Percentiles rank a stretch among this genome's conserved stretches.
These are phyloP conservation scores for Vanrija humicola DNA, from an alignment of 1,284 basidiomycete genomes.

Conservation along the genomic window DNA sequence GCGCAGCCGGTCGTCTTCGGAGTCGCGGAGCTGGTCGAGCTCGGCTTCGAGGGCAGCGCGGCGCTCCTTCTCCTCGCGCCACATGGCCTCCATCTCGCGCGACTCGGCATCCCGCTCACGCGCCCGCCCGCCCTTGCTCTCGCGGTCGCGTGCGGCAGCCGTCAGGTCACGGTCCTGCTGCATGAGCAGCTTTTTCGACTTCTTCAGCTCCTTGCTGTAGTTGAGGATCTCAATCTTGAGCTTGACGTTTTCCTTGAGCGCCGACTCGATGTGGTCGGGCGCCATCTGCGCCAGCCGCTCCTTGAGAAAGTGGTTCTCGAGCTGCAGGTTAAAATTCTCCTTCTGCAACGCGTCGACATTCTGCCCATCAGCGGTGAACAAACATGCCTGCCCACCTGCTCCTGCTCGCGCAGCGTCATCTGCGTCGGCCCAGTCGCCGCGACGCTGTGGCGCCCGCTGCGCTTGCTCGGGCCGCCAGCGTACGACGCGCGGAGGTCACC, in stretches of 20 bases:
- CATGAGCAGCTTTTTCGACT: slow-evolving; percentile 78
- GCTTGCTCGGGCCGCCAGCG: slow-evolving; percentile 27
- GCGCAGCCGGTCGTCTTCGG: slow-evolving; percentile 63
- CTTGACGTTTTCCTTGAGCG: slow-evolving; percentile 87
- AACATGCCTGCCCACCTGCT: slow-evolving; percentile 63
- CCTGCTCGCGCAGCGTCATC: slow-evolving; percentile 84
- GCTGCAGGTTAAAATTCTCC: slow-evolving; percentile 90
- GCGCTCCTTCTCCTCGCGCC: slow-evolving; percentile 41
- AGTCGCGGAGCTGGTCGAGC: slow-evolving; percentile 52
- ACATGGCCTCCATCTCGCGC: slow-evolving; percentile 32
- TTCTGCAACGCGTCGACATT: slow-evolving; percentile 91
- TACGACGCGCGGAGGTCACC: slow-evolving; percentile 13
- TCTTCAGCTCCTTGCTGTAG: slow-evolving; percentile 86
- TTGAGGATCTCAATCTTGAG: slow-evolving; percentile 91
- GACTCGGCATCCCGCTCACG: slow-evolving; percentile 16
- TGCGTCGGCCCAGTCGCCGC: slow-evolving; percentile 31
- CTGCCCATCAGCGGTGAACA: slow-evolving; percentile 50
- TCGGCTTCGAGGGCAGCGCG: slow-evolving; percentile 28
- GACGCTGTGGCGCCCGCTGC: slow-evolving; percentile 45
- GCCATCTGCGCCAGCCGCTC: slow-evolving; percentile 77
- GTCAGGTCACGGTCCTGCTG: slow-evolving; percentile 78
- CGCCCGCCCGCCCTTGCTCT: slow-evolving; percentile 36
- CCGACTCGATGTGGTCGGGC: slow-evolving; percentile 85
- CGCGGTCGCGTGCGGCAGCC: slow-evolving; percentile 56
- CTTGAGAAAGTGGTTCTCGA: slow-evolving; percentile 88